Evolutionary conservation across 352 stramenopile species (phyloP).

Genomic region (Pythium phragmiticola): DNA sequence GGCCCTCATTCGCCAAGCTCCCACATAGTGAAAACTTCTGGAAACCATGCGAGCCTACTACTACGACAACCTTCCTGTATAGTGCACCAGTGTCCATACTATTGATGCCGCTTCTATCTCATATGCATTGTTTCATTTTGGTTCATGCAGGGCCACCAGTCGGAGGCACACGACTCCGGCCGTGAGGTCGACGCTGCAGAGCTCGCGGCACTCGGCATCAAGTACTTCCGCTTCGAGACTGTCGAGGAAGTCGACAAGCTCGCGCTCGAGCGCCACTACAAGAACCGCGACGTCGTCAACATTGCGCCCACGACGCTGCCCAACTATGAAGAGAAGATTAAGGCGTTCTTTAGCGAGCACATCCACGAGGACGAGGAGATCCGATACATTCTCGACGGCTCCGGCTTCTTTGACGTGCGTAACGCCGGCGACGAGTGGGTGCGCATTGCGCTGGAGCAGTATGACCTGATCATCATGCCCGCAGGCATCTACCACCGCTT

Average conservation of each 20-base stretch:
- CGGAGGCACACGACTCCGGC: conserved; percentile 25
- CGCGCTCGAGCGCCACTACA: conserved; percentile 25
- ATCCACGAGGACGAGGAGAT: conserved; percentile 33
- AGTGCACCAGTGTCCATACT: background rate
- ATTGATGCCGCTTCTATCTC: background rate
- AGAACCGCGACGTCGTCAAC: conserved; percentile 31
- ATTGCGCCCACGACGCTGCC: conserved; percentile 25
- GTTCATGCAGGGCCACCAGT: conserved; percentile 22
- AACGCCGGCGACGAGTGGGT: conserved; percentile 29
- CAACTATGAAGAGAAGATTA: conserved; percentile 30
- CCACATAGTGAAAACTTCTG: background rate
- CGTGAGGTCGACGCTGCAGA: conserved; percentile 16
- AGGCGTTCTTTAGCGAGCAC: conserved; percentile 30
- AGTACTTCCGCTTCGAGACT: conserved; percentile 27
- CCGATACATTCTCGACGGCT: conserved; percentile 29
- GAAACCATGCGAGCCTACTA: conserved; percentile 28
- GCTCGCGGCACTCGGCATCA: conserved; percentile 24
- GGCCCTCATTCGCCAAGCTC: conserved; percentile 21
- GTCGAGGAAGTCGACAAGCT: conserved; percentile 27
- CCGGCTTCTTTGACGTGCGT: conserved; percentile 29
- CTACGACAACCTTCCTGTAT: conserved; percentile 29
- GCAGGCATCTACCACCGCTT: conserved; percentile 30
- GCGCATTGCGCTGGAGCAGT: conserved; percentile 27
- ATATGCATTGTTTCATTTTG: background rate
- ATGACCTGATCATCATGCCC: conserved; percentile 28